Percentiles rank a stretch among this genome's conserved stretches.
Conservation (phyloP, 257 asterid genomes). For the Primulina huaijiensis region DNA sequence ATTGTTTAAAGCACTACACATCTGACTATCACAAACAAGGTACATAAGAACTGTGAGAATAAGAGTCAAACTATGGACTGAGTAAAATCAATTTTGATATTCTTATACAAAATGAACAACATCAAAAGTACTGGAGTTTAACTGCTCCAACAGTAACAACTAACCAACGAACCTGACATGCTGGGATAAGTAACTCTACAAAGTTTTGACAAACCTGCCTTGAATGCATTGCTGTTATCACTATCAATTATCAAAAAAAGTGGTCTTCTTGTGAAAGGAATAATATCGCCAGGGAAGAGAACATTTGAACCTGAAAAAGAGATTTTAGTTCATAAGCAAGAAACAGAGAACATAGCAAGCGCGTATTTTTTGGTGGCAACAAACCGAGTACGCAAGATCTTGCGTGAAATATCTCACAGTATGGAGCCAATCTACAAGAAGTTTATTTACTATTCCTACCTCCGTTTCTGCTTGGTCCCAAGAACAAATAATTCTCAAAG, state of each 20-base stretch:
- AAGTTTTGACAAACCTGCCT: conserved; percentile 99
- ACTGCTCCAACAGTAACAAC: conserved; percentile 24
- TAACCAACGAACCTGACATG: conserved; percentile 16
- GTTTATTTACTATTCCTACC: conserved; percentile 38
- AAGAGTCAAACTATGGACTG: background rate
- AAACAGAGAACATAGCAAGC: background rate
- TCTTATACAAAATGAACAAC: conserved; percentile 10
- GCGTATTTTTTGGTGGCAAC: background rate
- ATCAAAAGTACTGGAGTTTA: conserved; percentile 16
- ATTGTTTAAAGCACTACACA: conserved; percentile 1
- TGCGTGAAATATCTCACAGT: conserved; percentile 11
- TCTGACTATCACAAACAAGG: background rate
- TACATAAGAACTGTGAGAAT: background rate
- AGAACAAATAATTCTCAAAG: conserved; percentile 59
- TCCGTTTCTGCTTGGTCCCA: conserved; percentile 81
- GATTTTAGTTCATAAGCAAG: conserved; percentile 24
- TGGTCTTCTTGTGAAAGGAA: conserved; percentile 94
- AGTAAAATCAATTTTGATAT: conserved; percentile 3
- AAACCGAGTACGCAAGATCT: conserved; percentile 25
- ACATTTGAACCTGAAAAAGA: conserved; percentile 62
- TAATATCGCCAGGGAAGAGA: conserved; percentile 87
- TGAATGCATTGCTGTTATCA: conserved; percentile 94
- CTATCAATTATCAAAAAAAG: conserved; percentile 87
- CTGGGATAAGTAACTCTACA: conserved; percentile 35
- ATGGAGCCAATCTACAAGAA: conserved; percentile 23